A percentile compares a stretch with the other conserved stretches of the same genome.
Evolutionary conservation across 2,329 filamentous ascomycete genomes (phyloP).

Genomic region (Sporothrix euskadiensis): DNA sequence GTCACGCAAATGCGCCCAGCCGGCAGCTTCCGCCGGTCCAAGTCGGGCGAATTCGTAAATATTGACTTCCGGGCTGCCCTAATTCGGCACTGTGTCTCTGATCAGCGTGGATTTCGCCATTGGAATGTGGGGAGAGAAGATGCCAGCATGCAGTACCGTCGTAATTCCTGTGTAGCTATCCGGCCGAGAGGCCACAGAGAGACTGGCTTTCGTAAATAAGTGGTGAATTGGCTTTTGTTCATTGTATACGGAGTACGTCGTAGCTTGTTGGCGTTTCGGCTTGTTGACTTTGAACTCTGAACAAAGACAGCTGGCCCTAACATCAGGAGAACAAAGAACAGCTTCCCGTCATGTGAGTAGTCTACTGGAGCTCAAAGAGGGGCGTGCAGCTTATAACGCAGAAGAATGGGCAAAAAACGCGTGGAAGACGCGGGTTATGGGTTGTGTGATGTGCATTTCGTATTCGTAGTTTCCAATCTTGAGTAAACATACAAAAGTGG

Average conservation of each 20-base stretch:
- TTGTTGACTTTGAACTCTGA: background rate
- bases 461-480: slow-evolving; percentile 1
- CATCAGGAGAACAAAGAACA: background rate
- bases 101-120: background rate
- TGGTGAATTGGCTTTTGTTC: background rate
- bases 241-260: background rate
- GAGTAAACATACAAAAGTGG: background rate
- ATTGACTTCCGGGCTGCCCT: background rate
- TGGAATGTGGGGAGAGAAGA: background rate
- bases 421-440: background rate
- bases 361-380: background rate
- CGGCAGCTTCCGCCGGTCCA: slow-evolving; percentile 10
- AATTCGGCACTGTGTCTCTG: background rate
- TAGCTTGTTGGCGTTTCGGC: background rate
- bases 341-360: background rate
- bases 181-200: background rate
- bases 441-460: background rate
- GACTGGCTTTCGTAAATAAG: background rate
- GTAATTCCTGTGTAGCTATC: background rate
- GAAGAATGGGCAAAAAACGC: background rate
- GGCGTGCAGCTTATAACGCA: background rate
- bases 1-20: background rate
- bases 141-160: background rate
- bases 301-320: background rate
- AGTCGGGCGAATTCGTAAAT: background rate